Base-by-base conservation (phyloP, 768 basidiomycete species). In the Termitomyces sp. region DNA sequence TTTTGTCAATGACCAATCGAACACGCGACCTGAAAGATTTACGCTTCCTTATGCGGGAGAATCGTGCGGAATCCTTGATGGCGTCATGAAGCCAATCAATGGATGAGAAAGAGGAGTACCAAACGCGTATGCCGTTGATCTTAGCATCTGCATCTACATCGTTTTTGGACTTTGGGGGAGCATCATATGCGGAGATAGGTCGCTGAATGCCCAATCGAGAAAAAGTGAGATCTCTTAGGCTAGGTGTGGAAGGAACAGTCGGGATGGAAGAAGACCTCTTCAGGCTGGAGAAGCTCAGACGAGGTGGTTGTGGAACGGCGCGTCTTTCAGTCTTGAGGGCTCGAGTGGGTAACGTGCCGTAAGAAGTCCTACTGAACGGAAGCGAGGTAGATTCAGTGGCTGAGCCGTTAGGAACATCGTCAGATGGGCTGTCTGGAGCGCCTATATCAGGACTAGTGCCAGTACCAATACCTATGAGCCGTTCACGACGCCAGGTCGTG, bases 51-150 rank as follows among this genome's bases (percentile, higher is more conserved):
- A 96, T 79, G 54, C 84, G 82, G 38, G 88, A 83, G 65, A 90
- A 88, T 34, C 95, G 89, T 8, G 84, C 83, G 0, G 94, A 93
- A 70, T 96, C 94, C 73, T 97, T 96, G 78, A 98, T 93, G 45
- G 92, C 84, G 76, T 98, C 96, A 68, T 98, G 96, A 57, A 98
- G 79, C 96, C 96, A 98, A 73, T 98, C 95, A 60, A 96, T 89
- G 20, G 91, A 94, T 0, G 92, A 87, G 76, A 88, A 96, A 3
- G 91, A 92, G 11, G 89, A 87, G 72, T 94, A 94, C 92, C 89
- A 92, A 38, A 94, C 92, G 32, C 93, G 88, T 60, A 93, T 87
- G 40, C 95, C 95, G 66, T 96, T 96, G 53, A 86, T 85, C 68
- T 85, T 86, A 37, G 85, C 80, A 60, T 86, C 88, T 17, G 80